These are phyloP conservation scores for Herpetospermum pedunculosum DNA, from an alignment of 306 rosid genomes.

Conservation along the genomic window DNA sequence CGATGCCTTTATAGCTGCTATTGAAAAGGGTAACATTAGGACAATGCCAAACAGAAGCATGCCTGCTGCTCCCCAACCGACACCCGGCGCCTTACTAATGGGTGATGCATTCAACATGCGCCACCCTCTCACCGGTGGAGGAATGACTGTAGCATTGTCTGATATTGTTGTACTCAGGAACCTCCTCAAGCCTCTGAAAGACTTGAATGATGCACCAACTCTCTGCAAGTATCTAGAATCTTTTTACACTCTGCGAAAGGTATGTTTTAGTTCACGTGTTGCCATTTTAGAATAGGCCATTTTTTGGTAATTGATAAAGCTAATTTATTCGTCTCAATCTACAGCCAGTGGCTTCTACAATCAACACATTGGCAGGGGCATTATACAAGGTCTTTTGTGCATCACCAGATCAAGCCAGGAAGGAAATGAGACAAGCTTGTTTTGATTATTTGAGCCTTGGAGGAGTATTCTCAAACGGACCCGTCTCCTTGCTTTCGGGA, in stretches of 20 bases:
- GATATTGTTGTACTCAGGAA: conserved; percentile 78
- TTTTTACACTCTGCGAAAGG: conserved; percentile 82
- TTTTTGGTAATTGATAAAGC: neutral
- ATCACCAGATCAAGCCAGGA: conserved; percentile 87
- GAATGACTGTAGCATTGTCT: conserved; percentile 91
- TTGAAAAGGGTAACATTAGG: conserved; percentile 62
- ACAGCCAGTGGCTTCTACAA: conserved; percentile 94
- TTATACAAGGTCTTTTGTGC: conserved; percentile 87
- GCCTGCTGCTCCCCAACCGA: conserved; percentile 89
- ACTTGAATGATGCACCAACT: conserved; percentile 59
- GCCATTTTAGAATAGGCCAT: neutral
- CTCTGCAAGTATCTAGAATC: conserved; percentile 87
- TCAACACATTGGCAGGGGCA: conserved; percentile 90
- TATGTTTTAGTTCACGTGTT: conserved; percentile 3
- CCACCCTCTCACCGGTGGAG: conserved; percentile 94
- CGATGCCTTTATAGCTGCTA: conserved; percentile 73
- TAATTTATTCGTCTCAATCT: conserved; percentile 1
- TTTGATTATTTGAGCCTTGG: conserved; percentile 91
- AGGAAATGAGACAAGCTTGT: conserved; percentile 98
- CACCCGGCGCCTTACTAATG: conserved; percentile 92
- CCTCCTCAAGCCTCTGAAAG: conserved; percentile 64
- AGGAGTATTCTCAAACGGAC: conserved; percentile 73
- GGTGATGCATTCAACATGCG: conserved; percentile 99
- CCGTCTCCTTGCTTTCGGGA: conserved; percentile 79
- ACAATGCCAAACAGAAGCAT: conserved; percentile 98